A percentile compares a stretch with the other conserved stretches of the same genome.
These are phyloP conservation scores for Xerocomus nothofagi DNA, from an alignment of 1,284 basidiomycete genomes.

Conservation along the genomic window DNA sequence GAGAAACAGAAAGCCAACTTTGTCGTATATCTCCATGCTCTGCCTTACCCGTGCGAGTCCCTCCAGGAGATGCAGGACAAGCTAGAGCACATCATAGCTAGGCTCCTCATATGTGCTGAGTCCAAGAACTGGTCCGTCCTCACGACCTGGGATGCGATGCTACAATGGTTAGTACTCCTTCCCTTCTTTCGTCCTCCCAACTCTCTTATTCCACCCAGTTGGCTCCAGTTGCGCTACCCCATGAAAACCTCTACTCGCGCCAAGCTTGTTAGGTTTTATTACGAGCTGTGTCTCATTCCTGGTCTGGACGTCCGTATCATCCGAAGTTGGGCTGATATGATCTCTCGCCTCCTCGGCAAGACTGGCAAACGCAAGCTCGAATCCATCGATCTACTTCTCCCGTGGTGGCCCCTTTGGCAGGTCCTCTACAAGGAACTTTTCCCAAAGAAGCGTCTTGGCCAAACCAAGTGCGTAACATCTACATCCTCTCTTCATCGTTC, in stretches of 20 bases:
- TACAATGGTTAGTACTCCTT: conserved; percentile 60
- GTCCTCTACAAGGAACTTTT: conserved; percentile 62
- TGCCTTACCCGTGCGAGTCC: conserved; percentile 81
- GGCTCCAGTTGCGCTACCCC: conserved; percentile 82
- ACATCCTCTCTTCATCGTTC: conserved; percentile 28
- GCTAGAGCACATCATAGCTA: conserved; percentile 72
- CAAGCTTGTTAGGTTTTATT: conserved; percentile 80
- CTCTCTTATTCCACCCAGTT: conserved; percentile 45
- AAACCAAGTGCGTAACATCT: conserved; percentile 47
- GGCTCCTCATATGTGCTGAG: conserved; percentile 72
- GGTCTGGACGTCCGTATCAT: conserved; percentile 63
- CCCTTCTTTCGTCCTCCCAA: not conserved
- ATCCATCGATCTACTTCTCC: conserved; percentile 54
- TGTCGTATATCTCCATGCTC: conserved; percentile 59
- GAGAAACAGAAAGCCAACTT: conserved; percentile 61
- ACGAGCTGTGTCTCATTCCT: conserved; percentile 81
- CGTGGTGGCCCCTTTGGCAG: conserved; percentile 64
- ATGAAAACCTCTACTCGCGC: conserved; percentile 71
- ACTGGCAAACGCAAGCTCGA: conserved; percentile 48
- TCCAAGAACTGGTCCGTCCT: conserved; percentile 75
- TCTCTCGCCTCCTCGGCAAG: conserved; percentile 47
- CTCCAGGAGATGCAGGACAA: conserved; percentile 74
- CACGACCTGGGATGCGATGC: conserved; percentile 67
- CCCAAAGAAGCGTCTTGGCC: conserved; percentile 48
- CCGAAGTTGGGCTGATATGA: conserved; percentile 58